phyloP scores from a whole-genome alignment of 345 rosid genomes.

The Ceriops decandra region DNA sequence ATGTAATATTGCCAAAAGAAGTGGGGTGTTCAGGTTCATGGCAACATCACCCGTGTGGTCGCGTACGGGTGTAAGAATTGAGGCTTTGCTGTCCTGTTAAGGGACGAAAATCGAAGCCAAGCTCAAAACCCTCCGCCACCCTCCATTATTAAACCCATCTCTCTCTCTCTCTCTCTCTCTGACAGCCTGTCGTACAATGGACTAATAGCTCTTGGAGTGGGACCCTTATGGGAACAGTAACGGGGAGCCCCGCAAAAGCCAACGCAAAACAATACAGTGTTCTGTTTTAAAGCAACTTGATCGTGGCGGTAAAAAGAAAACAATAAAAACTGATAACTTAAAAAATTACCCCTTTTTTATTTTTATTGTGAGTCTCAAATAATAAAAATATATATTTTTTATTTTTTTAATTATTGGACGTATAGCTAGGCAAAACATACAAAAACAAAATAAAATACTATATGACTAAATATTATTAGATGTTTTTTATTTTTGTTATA shows the following conservation, averaged over 20 bases:
- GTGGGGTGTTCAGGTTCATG: slow-evolving; percentile 18
- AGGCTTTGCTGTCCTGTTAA: slow-evolving; percentile 22
- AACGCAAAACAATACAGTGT: background rate
- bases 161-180: background rate
- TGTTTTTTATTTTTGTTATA: no score
- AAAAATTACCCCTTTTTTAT: no score
- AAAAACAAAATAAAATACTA: no score
- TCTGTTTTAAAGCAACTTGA: no score
- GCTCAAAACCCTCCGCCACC: background rate
- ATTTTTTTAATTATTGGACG: no score
- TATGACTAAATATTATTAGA: no score
- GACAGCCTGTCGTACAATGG: background rate
- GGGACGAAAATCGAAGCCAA: slow-evolving; percentile 22
- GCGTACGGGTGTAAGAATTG: slow-evolving; percentile 18
- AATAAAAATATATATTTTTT: no score
- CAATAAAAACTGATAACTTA: no score
- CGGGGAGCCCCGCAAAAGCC: background rate
- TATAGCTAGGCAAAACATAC: no score
- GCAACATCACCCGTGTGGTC: slow-evolving; percentile 27
- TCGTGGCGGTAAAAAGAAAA: no score
- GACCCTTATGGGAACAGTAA: slow-evolving; percentile 4
- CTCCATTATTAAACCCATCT: background rate
- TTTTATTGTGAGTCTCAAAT: no score
- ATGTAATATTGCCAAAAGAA: slow-evolving; percentile 18
- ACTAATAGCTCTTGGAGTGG: slow-evolving; percentile 10